Conservation (phyloP, 441 rosid genomes). For the Erodium texanum region DNA sequence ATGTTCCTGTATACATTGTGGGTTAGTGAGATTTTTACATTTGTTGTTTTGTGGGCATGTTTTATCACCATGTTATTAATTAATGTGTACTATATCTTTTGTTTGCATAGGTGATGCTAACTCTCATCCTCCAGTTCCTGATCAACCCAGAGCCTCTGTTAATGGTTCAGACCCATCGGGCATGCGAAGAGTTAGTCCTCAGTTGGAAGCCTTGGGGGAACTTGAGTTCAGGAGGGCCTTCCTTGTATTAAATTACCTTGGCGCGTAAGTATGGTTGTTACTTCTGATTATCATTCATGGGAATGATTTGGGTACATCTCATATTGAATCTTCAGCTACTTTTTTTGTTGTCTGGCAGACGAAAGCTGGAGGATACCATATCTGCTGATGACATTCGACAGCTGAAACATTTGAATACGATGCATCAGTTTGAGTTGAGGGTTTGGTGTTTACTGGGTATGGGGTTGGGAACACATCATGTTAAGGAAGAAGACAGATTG, state of each 20-base stretch:
- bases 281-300: not conserved
- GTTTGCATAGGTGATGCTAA: not conserved
- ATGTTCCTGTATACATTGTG: not conserved
- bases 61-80: not conserved
- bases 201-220: conserved; percentile 46
- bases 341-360: conserved; percentile 20
- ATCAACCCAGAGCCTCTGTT: not conserved
- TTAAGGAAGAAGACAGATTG: conserved; percentile 29
- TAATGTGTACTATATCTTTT: not conserved
- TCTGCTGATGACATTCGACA: conserved; percentile 33
- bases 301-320: not conserved
- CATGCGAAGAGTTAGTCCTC: conserved; percentile 19
- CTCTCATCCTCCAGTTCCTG: not conserved
- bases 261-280: conserved; percentile 33
- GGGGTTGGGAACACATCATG: conserved; percentile 18
- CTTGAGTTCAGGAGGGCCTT: conserved; percentile 64
- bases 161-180: not conserved
- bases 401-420: conserved; percentile 29
- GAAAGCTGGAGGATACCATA: conserved; percentile 27
- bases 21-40: not conserved
- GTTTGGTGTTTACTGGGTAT: conserved; percentile 32
- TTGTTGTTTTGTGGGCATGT: not conserved
- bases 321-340: not conserved
- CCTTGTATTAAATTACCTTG: conserved; percentile 52
- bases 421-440: conserved; percentile 42